Conservation (phyloP, 2,329 filamentous ascomycete genomes). For the Ceratocystis huliohia region DNA sequence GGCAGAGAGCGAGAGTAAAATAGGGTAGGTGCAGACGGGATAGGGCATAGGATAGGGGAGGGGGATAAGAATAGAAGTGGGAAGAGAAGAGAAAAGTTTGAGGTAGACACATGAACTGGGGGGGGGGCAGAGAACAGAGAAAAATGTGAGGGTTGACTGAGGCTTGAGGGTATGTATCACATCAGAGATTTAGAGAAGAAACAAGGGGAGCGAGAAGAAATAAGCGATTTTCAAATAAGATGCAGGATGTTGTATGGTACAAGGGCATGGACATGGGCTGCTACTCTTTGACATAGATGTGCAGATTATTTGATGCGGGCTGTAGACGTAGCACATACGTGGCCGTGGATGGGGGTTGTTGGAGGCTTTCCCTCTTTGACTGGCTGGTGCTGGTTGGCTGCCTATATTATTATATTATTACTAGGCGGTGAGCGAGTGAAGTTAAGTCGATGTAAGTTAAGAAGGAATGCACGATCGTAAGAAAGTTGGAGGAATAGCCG, state of each 20-base stretch:
- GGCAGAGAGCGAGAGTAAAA: neutral
- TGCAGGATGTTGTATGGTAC: neutral
- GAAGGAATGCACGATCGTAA: too few relatives aligned
- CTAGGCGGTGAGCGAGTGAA: too few relatives aligned
- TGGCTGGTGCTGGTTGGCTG: too few relatives aligned
- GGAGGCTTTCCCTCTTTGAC: neutral
- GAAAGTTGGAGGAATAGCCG: neutral
- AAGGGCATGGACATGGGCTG: too few relatives aligned
- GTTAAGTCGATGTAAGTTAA: too few relatives aligned
- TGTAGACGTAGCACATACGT: neutral
- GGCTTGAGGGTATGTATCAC: neutral
- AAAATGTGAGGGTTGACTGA: neutral
- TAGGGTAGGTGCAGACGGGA: neutral
- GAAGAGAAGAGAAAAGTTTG: too few relatives aligned
- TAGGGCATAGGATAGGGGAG: neutral
- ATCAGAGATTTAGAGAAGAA: neutral
- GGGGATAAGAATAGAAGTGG: too few relatives aligned
- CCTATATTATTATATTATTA: too few relatives aligned
- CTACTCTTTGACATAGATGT: too few relatives aligned
- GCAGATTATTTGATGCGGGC: neutral
- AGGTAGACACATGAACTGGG: too few relatives aligned
- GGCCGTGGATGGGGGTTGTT: neutral
- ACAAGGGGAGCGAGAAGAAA: neutral
- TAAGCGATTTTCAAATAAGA: neutral
- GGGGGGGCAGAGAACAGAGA: neutral